Base-by-base conservation (phyloP, 495 filamentous ascomycete genomes). In the Staphylotrichum tortipilum region DNA sequence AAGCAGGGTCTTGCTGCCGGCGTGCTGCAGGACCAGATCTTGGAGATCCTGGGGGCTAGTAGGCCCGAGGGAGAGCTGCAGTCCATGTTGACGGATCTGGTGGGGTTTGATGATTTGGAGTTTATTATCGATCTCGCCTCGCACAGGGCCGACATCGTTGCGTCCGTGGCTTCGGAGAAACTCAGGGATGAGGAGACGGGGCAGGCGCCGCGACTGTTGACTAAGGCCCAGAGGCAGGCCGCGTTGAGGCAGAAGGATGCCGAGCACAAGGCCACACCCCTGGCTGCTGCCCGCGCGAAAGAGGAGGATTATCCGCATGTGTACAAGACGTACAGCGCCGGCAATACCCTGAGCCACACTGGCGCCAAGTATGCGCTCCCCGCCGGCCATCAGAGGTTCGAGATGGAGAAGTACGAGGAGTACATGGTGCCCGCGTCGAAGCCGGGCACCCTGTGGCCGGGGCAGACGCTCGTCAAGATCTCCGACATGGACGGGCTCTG, bases 61-160 rank as follows among this genome's bases (percentile, higher is more conserved):
- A 73, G 70, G 48, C 71, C 75, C 23, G 88, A 95, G 56, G 86
- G 89, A 18, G 87, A 90, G 56, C 68, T 97, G 7, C 92, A 97
- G 66, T 89, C 87, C 64, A 78, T 78, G 17, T 73, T 98, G n/a
- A 87, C 85, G 0, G 94, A 98, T 58, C 81, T 95, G 48, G 72
- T 97, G 43, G 92, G 92, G 0, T 96, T 87, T 59, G 87, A 90
- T 49, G 90, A 97, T 56, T 68, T 97, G 12, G 89, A 97, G 47
- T 78, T 96, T 47, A 79, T 97, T 29, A 86, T 86, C 50, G 85
- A 94, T 48, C 66, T 97, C 21, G 83, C 95, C 49, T 70, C 78
- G 4, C 84, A 89, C 57, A 73, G 89, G 19, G 61, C 70, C 40
- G 80, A 88, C 41, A 77, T 97, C 26, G 51, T 67, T 42, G 55